Evolutionary conservation across 2,329 filamentous ascomycete species (phyloP), one percentile per base, ranked within the genome.

Genomic region (Chaetomiaceae sp.): DNA sequence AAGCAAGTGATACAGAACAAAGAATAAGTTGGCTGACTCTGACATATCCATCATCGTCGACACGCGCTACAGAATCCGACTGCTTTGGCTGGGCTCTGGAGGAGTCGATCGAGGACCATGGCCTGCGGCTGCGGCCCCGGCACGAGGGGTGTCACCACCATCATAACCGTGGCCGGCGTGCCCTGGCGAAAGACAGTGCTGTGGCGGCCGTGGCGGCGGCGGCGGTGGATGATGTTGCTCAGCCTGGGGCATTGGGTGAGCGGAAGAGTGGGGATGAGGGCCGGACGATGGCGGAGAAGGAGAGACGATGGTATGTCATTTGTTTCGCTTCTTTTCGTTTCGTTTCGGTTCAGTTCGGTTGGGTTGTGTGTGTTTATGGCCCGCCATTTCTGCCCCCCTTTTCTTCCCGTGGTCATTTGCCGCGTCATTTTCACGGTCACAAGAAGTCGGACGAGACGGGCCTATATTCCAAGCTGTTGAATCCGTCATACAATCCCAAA

Each of bases 51-150:
- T n/a, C n/a, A n/a, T n/a, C n/a, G n/a, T n/a, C n/a, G n/a, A n/a
- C n/a, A n/a, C n/a, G n/a, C n/a, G n/a, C n/a, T n/a, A 33, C 13
- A 56, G 53, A 37, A 12, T 69, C 75, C 0, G 80, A 77, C 12
- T 87, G 83, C 63, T 87, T 87, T 62, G 83, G 84, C 3, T 87
- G 82, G 82, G 83, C 83, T 0, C 58, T 87, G 1, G 77, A 85
- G 56, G 71, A 72, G 19, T 71, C 71, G 0, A 35, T 78, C 2
- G 69, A 69, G 35, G 63, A 63, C 42, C 60, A 56, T 9, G 34
- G 20, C 13, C 43, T 47, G 37, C 35, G 44, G 16, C 50, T 62
- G n/a, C 50, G 43, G 13, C 41, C 53, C 3, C 35, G 27, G 20
- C 55, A 55, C 3, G 49, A 59, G 7, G 38, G 35, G 10, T 59